A percentile compares a stretch with the other conserved stretches of the same genome.
Evolutionary conservation across 306 rosid species (phyloP).

Genomic region (Castanea crenata): DNA sequence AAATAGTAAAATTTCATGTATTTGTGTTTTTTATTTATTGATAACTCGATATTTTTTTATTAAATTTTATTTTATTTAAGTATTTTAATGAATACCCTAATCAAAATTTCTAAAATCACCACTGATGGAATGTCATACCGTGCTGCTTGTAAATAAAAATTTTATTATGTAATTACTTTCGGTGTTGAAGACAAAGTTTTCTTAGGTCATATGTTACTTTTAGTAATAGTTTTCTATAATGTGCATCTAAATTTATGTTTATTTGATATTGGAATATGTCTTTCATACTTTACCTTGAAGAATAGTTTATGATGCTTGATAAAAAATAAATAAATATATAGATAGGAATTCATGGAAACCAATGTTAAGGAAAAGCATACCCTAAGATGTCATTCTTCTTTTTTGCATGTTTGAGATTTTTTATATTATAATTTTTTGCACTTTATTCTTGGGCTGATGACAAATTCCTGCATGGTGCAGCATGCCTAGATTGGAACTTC

Average conservation of each 20-base stretch:
- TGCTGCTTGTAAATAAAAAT: too few species aligned
- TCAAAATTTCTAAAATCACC: too few species aligned
- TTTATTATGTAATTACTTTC: too few species aligned
- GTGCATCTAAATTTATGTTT: background rate
- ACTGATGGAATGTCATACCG: too few species aligned
- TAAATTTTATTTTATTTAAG: too few species aligned
- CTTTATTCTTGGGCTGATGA: slow-evolving; percentile 26
- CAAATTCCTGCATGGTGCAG: slow-evolving; percentile 26
- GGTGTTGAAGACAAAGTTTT: too few species aligned
- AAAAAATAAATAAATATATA: background rate
- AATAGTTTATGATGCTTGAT: background rate
- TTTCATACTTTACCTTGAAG: background rate
- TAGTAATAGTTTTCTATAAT: background rate
- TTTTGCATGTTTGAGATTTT: slow-evolving; percentile 26
- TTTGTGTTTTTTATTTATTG: too few species aligned
- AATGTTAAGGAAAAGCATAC: slow-evolving; percentile 22
- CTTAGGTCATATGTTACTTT: background rate
- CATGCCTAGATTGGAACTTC: slow-evolving; percentile 1
- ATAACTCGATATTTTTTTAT: too few species aligned
- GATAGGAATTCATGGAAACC: background rate
- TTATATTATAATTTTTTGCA: slow-evolving; percentile 35
- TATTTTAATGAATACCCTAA: too few species aligned
- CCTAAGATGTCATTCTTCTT: slow-evolving; percentile 26
- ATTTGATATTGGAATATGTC: background rate
- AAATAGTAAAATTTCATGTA: too few species aligned